Conservation (phyloP, 2,329 filamentous ascomycete genomes). For the Elsinoe arachidis region DNA sequence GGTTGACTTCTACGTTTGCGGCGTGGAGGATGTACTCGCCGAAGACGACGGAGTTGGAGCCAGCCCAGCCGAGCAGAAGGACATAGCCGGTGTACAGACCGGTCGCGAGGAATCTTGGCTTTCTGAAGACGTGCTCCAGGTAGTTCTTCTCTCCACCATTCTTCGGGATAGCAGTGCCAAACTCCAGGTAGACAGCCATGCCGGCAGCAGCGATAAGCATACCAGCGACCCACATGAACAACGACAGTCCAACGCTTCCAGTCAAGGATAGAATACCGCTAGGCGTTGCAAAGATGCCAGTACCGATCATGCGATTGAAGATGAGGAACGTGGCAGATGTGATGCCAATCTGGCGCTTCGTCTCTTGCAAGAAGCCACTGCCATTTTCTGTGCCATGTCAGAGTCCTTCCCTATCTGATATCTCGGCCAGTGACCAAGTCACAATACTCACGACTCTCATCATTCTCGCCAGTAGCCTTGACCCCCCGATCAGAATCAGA, state of each 20-base stretch:
- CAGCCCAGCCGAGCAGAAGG: conserved; percentile 47
- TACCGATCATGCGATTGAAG: conserved; percentile 58
- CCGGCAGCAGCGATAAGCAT: conserved; percentile 5
- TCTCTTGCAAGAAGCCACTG: neutral
- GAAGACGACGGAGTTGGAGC: conserved; percentile 60
- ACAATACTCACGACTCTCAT: neutral
- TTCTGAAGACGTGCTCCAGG: conserved; percentile 55
- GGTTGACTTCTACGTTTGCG: conserved; percentile 50
- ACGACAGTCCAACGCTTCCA: conserved; percentile 52
- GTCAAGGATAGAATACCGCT: conserved; percentile 48
- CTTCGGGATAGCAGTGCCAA: conserved; percentile 54
- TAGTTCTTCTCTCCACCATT: conserved; percentile 62
- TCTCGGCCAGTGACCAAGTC: neutral
- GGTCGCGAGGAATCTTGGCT: conserved; percentile 53
- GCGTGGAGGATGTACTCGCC: conserved; percentile 63
- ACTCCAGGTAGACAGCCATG: conserved; percentile 53
- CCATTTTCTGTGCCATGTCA: neutral
- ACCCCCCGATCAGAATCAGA: neutral
- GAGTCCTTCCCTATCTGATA: no score
- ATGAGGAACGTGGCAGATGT: conserved; percentile 50
- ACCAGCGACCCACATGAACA: conserved; percentile 56
- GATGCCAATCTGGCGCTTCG: conserved; percentile 42
- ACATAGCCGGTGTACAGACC: conserved; percentile 53
- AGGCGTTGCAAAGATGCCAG: conserved; percentile 58
- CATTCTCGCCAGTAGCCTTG: neutral